Evolutionary conservation across 805 yeast genomes (phyloP), one percentile per base, ranked within the genome.

Genomic region (Teunomyces lycoperdinae): DNA sequence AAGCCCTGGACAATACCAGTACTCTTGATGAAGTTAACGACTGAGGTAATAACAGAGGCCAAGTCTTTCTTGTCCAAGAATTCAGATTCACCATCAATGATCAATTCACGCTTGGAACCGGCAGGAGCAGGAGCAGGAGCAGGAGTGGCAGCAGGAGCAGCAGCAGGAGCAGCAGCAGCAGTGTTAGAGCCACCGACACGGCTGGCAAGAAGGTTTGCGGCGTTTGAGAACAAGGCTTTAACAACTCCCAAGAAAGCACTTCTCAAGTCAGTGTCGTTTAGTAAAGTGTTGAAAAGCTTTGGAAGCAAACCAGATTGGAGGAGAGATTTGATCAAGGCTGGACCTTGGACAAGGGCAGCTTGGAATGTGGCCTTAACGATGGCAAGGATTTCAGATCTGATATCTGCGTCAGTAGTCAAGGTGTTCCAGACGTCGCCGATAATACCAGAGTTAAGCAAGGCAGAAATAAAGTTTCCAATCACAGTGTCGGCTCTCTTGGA

Each of bases 291-390:
- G 60, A 70, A 67, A 43, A 71, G 50, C 28, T 60, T 62, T 45
- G 61, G 59, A 45, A 73, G 48, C 50, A 71, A 66, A 49, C 76
- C 76, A 30, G 77, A 71, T 55, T 70, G 58, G 68, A 64, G 71
- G 50, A 73, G 52, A 44, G 76, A 76, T 45, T 61, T 57, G 50
- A 72, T 54, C 58, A 73, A 70, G 35, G 71, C 61, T 43, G 76
- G 74, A 44, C 71, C 78, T 45, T 71, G 63, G 35, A 65, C 66
- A 50, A 71, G 43, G 40, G 71, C 69, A 39, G 66, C 63, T 49
- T 59, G 51, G 45, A 71, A 34, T 33, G 73, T 64, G 35, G 63
- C 41, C 59, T 70, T 62, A 50, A 63, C 56, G 43, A 71, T 60
- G 27, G 58, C 46, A 29, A 46, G 46, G 30, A 73, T 44, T 39